These are phyloP conservation scores for Metarhizium humberi DNA, from an alignment of 2,329 filamentous ascomycete species.

Conservation along the genomic window DNA sequence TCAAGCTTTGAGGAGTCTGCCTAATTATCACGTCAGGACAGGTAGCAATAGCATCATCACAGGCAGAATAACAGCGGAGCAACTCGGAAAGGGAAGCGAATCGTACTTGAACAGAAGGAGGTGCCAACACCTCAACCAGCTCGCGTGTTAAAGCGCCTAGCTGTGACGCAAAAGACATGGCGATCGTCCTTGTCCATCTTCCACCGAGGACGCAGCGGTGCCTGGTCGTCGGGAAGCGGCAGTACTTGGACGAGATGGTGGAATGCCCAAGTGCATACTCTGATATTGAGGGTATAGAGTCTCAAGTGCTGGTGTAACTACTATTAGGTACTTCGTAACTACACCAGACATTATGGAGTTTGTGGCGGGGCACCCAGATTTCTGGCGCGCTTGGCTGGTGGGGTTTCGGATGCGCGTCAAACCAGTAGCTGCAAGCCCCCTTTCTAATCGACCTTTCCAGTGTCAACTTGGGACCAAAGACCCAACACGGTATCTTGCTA, in stretches of 20 bases:
- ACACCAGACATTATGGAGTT: no score
- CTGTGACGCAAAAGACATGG: slow-evolving; percentile 63
- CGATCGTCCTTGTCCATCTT: slow-evolving; percentile 2
- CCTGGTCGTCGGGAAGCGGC: not conserved
- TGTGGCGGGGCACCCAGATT: no score
- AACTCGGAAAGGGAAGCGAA: not conserved
- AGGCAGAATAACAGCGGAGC: not conserved
- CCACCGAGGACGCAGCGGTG: not conserved
- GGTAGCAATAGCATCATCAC: not conserved
- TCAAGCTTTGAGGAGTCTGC: slow-evolving; percentile 28
- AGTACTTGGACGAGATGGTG: not conserved
- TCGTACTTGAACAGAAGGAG: slow-evolving; percentile 42
- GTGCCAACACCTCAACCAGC: slow-evolving; percentile 56
- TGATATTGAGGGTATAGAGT: no score
- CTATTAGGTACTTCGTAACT: no score
- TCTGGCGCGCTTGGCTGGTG: no score
- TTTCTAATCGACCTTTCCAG: no score
- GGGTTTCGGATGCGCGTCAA: no score
- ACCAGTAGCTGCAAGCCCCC: no score
- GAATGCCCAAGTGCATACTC: not conserved
- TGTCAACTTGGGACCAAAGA: no score
- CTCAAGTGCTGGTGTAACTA: no score
- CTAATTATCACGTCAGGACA: slow-evolving; percentile 10
- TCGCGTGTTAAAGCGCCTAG: slow-evolving; percentile 59
- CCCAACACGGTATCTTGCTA: no score